These are phyloP conservation scores for Begonia masoniana DNA, from an alignment of 306 rosid species.

Conservation along the genomic window DNA sequence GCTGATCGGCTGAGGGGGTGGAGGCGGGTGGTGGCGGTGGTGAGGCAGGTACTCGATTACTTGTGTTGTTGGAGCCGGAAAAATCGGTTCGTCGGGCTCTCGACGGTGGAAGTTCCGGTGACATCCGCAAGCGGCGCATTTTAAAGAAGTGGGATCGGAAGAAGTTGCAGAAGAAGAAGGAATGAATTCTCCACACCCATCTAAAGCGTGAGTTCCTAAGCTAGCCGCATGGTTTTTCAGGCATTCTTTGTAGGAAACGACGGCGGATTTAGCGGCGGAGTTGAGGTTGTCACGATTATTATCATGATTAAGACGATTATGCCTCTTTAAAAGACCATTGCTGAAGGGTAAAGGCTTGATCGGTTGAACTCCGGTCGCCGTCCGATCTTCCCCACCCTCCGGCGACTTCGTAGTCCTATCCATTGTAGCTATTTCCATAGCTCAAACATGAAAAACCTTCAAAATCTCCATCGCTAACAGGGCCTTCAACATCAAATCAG, in stretches of 20 bases:
- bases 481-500: too few relatives aligned
- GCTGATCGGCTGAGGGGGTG: constrained; percentile 25
- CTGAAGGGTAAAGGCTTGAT: background rate
- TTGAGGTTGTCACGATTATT: background rate
- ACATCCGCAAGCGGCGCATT: constrained; percentile 90
- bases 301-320: background rate
- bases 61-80: constrained; percentile 19
- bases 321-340: background rate
- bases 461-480: too few relatives aligned
- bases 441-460: background rate
- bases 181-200: constrained; percentile 85
- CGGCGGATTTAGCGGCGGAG: constrained; percentile 1
- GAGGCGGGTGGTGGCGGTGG: constrained; percentile 21
- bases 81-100: constrained; percentile 22
- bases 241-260: constrained; percentile 50
- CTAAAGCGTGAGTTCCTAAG: constrained; percentile 68
- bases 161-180: constrained; percentile 25
- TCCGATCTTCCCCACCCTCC: background rate
- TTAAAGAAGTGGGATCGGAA: constrained; percentile 50
- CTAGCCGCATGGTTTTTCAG: constrained; percentile 78
- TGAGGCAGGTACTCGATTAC: background rate
- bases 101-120: constrained; percentile 95
- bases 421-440: background rate
- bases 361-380: background rate
- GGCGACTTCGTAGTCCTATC: background rate